Base-by-base conservation (phyloP, 805 yeast species). In the Saccharomycopsis fibuligera region DNA sequence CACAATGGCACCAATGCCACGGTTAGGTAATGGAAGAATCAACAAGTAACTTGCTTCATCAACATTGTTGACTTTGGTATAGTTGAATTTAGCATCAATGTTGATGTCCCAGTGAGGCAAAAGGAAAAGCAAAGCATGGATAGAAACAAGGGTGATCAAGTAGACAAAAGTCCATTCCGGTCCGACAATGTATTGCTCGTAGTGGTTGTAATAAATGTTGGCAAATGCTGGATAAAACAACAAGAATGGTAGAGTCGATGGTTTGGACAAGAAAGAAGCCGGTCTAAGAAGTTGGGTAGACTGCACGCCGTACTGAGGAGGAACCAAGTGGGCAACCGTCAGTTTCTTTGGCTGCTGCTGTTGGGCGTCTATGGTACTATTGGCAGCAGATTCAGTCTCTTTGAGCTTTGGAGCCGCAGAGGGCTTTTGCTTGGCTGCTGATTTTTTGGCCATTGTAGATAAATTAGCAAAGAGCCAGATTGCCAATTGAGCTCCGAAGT, bases 161-260 rank as follows among this genome's bases (percentile, higher is more conserved):
- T 79, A 90, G 33, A 91, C 93, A 64, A 86, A 87, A 0, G 98
- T 93, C 98, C 99, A 93, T 68, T 91, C 99, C 41, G 83, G 75
- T 23, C 96, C 96, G 40, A 76, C 84, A 60, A 91, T 84, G 62
- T 86, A 86, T 50, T 67, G 70, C 50, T 91, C 98, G 64, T 91
- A 91, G 30, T 52, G 55, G 37, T 45, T 45, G 24, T 49, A 49
- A 31, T 38, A 52, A 17, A 52, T 43, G 36, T 52, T 45, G 40
- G 48, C 45, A 47, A 52, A 49, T 8, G 46, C 19, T 22, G 55
- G 55, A 33, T 52, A 52, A 33, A 46, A 23, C n/a, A 48, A 38
- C 37, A 42, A 52, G 23, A 46, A 41, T 3, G 50, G 50, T 14
- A 49, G 27, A 29, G 45, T 31, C 5, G 45, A 29, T 4, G 55